Evolutionary conservation across 1,284 basidiomycete genomes (phyloP).

Genomic region (Cerrena zonata): DNA sequence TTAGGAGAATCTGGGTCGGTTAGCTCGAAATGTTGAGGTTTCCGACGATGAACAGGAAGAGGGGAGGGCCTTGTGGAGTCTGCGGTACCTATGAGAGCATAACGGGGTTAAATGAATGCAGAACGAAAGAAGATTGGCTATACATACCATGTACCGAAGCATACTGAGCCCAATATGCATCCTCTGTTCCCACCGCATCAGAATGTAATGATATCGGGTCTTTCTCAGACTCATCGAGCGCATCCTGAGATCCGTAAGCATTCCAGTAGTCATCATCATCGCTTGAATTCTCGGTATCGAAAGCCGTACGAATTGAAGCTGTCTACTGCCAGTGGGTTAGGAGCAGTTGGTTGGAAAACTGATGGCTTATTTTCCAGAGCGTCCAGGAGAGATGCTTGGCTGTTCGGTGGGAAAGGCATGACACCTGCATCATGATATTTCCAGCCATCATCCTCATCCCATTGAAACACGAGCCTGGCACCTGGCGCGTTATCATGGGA

Average conservation of each 20-base stretch:
- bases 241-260: constrained; percentile 42
- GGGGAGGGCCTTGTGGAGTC: constrained; percentile 38
- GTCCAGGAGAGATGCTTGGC: constrained; percentile 38
- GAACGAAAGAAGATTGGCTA: constrained; percentile 1
- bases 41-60: constrained; percentile 25
- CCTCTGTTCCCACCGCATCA: constrained; percentile 41
- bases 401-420: constrained; percentile 67
- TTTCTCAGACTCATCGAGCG: constrained; percentile 23
- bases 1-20: constrained; percentile 9
- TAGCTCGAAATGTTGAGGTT: constrained; percentile 17
- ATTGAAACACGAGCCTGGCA: constrained; percentile 62
- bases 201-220: constrained; percentile 10
- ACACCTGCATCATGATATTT: constrained; percentile 61
- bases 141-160: constrained; percentile 58
- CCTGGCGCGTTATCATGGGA: constrained; percentile 30
- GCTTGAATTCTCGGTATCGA: constrained; percentile 24
- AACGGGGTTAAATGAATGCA: not conserved
- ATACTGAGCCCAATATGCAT: constrained; percentile 73
- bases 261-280: constrained; percentile 63
- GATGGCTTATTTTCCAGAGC: constrained; percentile 14
- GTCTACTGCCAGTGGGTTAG: constrained; percentile 1
- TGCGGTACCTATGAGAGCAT: constrained; percentile 31
- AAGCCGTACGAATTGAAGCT: constrained; percentile 15
- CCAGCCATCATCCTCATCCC: constrained; percentile 54
- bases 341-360: not conserved